These are phyloP conservation scores for Neofusicoccum kwambonambiense DNA, from an alignment of 2,329 filamentous ascomycete genomes.

Conservation along the genomic window DNA sequence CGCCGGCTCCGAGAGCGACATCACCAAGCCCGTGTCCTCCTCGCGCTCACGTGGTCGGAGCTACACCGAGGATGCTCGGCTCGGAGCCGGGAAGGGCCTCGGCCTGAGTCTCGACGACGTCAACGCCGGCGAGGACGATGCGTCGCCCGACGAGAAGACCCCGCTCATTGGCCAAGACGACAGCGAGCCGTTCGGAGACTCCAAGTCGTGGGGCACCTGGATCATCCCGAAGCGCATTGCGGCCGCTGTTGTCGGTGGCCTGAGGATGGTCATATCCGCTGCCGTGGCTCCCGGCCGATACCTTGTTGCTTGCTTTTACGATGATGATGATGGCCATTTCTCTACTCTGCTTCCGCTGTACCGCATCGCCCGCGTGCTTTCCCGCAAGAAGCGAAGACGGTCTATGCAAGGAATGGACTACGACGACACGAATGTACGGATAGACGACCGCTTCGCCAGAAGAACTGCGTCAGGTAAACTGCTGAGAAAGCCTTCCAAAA, in stretches of 20 bases:
- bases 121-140: conserved; percentile 32
- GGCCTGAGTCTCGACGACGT: background rate
- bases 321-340: conserved; percentile 75
- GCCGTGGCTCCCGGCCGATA: conserved; percentile 79
- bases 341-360: conserved; percentile 72
- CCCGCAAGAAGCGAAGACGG: conserved; percentile 32
- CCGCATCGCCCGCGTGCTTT: conserved; percentile 56
- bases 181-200: conserved; percentile 32
- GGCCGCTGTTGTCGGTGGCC: conserved; percentile 68
- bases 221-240: conserved; percentile 68
- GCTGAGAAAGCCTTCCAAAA: conserved; percentile 30
- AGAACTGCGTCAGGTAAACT: conserved; percentile 13
- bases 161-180: conserved; percentile 56
- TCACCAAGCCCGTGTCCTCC: conserved; percentile 31
- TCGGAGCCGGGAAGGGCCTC: conserved; percentile 4
- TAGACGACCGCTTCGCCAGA: background rate
- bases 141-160: conserved; percentile 61
- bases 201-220: conserved; percentile 41
- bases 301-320: conserved; percentile 77
- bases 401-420: conserved; percentile 24
- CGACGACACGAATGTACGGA: conserved; percentile 9
- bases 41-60: conserved; percentile 21
- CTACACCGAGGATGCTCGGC: conserved; percentile 11
- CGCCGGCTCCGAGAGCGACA: conserved; percentile 53
- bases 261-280: conserved; percentile 76